A percentile compares a stretch with the other conserved stretches of the same genome.
These are phyloP conservation scores for Xylariaceae sp. DNA, from an alignment of 2,329 filamentous ascomycete species.

Conservation along the genomic window DNA sequence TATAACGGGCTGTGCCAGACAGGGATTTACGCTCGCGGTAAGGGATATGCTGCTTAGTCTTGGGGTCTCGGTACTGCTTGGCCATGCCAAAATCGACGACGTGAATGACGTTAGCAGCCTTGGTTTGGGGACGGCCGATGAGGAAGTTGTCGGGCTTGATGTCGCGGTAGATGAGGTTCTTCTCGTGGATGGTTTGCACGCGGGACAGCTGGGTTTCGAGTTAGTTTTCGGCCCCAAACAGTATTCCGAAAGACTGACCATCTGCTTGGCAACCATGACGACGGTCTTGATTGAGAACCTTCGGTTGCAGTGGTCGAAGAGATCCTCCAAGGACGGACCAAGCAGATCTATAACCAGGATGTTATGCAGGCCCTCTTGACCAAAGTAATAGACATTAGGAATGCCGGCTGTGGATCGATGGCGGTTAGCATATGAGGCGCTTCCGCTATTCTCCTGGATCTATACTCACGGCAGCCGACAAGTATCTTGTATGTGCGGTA, in stretches of 20 bases:
- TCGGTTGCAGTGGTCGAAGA: constrained; percentile 96
- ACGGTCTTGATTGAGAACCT: constrained; percentile 97
- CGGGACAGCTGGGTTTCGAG: constrained; percentile 67
- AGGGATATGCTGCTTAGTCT: constrained; percentile 98
- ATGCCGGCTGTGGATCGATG: constrained; percentile 70
- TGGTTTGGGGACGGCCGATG: constrained; percentile 86
- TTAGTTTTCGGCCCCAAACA: constrained; percentile 25
- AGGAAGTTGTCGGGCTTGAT: constrained; percentile 99
- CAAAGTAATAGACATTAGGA: constrained; percentile 99
- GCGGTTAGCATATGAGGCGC: constrained; percentile 20
- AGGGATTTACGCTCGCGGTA: constrained; percentile 96
- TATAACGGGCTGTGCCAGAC: constrained; percentile 94
- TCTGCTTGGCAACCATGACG: constrained; percentile 98
- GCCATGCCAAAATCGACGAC: constrained; percentile 99
- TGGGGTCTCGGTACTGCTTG: constrained; percentile 97
- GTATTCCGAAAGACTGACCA: constrained; percentile 56
- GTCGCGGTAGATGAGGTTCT: constrained; percentile 98
- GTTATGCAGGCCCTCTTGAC: constrained; percentile 97
- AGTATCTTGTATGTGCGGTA: constrained; percentile 99
- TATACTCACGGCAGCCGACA: constrained; percentile 90
- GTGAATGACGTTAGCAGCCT: constrained; percentile 96
- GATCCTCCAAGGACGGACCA: constrained; percentile 89
- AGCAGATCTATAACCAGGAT: constrained; percentile 97
- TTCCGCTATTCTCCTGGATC: no score
- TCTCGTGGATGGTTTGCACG: constrained; percentile 93